These are phyloP conservation scores for Byssoonygena ceratinophila DNA, from an alignment of 2,329 filamentous ascomycete species.

Conservation along the genomic window DNA sequence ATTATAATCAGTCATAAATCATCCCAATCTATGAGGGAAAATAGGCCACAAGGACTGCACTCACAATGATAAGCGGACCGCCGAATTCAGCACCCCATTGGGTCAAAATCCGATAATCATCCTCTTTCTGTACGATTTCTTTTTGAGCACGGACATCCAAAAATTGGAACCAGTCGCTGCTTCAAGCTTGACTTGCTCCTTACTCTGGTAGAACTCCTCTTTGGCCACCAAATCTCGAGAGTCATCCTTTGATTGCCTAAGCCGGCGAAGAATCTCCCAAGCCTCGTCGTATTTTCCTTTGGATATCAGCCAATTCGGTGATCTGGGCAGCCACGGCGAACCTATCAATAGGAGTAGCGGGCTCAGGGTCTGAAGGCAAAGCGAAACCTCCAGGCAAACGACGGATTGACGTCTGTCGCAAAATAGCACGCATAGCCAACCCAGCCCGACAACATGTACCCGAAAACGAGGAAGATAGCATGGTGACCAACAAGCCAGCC, in stretches of 20 bases:
- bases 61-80: constrained; percentile 43
- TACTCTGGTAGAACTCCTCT: constrained; percentile 41
- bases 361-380: constrained; percentile 34
- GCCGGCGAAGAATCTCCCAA: constrained; percentile 32
- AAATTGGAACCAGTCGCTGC: constrained; percentile 33
- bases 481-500: constrained; percentile 40
- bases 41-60: constrained; percentile 18
- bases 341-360: constrained; percentile 34
- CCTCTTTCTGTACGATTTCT: constrained; percentile 41
- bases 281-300: constrained; percentile 40
- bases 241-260: constrained; percentile 33
- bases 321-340: constrained; percentile 37
- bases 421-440: constrained; percentile 40
- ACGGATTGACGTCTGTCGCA: constrained; percentile 26
- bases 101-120: constrained; percentile 45
- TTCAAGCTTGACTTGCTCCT: constrained; percentile 39
- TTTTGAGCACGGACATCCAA: constrained; percentile 40
- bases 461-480: constrained; percentile 41
- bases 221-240: constrained; percentile 35
- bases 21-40: background rate
- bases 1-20: background rate
- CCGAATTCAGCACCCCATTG: constrained; percentile 46
- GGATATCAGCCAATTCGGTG: constrained; percentile 42
- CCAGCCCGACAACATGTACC: constrained; percentile 39
- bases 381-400: constrained; percentile 41